A percentile compares a stretch with the other conserved stretches of the same genome.
phyloP scores from a whole-genome alignment of 1,139 yeast species.

The Tardiomyces blankii region DNA sequence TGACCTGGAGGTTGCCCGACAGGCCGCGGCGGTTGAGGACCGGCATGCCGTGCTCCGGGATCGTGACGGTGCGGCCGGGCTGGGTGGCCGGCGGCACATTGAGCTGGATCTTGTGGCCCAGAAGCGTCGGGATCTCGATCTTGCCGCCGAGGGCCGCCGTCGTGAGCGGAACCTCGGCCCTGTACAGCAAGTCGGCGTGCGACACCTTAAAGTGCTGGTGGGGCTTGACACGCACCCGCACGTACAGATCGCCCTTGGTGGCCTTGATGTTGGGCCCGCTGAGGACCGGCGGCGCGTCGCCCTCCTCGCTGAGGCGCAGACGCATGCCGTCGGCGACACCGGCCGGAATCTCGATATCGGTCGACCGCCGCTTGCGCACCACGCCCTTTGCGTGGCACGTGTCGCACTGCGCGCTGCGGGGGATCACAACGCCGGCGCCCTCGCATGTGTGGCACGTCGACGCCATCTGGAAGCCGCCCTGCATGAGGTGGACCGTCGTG shows the following conservation, averaged over 20 bases:
- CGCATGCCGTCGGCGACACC: constrained; percentile 85
- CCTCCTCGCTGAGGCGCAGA: constrained; percentile 76
- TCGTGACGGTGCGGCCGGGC: constrained; percentile 58
- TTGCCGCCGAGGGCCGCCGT: constrained; percentile 96
- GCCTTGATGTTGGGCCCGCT: constrained; percentile 39
- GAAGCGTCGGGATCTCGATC: constrained; percentile 77
- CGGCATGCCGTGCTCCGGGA: constrained; percentile 88
- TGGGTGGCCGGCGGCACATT: constrained; percentile 86
- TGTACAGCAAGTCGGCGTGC: constrained; percentile 52
- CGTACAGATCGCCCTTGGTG: constrained; percentile 76
- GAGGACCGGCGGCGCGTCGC: constrained; percentile 65
- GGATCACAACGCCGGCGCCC: constrained; percentile 77
- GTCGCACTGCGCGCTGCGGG: constrained; percentile 57
- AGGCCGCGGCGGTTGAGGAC: constrained; percentile 37
- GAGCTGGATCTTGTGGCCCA: constrained; percentile 58
- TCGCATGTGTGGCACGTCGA: constrained; percentile 82
- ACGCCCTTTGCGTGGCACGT: constrained; percentile 90
- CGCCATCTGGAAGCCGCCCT: constrained; percentile 96
- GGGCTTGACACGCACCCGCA: constrained; percentile 64
- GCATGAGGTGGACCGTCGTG: constrained; percentile 69
- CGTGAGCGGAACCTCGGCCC: constrained; percentile 72
- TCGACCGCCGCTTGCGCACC: constrained; percentile 50
- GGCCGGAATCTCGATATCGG: constrained; percentile 75
- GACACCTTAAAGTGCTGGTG: constrained; percentile 62
- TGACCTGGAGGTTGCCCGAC: constrained; percentile 53